phyloP scores from a whole-genome alignment of 345 rosid genomes.

The Salix koriyanagi region DNA sequence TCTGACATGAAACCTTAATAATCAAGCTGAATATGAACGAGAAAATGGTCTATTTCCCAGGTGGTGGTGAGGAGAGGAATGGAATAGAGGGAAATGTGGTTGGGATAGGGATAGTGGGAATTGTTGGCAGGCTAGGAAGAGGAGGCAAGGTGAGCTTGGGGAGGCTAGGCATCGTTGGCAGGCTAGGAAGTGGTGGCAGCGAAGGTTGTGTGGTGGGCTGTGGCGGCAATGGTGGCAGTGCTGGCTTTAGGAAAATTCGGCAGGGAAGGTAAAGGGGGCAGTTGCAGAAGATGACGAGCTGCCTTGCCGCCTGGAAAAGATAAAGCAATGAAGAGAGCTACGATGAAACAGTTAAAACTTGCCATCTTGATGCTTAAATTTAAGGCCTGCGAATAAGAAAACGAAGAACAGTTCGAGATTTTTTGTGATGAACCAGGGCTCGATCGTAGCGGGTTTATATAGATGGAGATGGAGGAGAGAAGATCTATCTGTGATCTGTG shows the following conservation, averaged over 20 bases:
- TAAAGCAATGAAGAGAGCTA: slow-evolving; percentile 11
- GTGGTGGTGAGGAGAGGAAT: slow-evolving; percentile 31
- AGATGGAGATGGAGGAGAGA: too few species aligned
- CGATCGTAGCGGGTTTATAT: too few species aligned
- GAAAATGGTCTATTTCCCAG: background rate
- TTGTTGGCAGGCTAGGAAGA: slow-evolving; percentile 26
- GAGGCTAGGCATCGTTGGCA: slow-evolving; percentile 13
- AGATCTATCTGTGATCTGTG: too few species aligned
- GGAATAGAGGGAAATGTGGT: slow-evolving; percentile 29
- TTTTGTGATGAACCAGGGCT: too few species aligned
- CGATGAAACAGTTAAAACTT: background rate
- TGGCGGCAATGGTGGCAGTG: slow-evolving; percentile 20
- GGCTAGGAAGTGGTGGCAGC: background rate
- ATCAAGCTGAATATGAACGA: too few species aligned
- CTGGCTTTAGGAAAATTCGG: slow-evolving; percentile 13
- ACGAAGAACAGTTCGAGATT: too few species aligned
- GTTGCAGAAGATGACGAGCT: slow-evolving; percentile 29
- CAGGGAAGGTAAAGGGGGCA: slow-evolving; percentile 14
- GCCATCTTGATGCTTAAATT: background rate
- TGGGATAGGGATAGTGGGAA: slow-evolving; percentile 13
- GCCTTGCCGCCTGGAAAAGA: slow-evolving; percentile 14
- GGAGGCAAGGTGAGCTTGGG: slow-evolving; percentile 15
- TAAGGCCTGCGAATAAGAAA: too few species aligned
- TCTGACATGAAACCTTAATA: too few species aligned
- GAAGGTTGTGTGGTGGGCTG: slow-evolving; percentile 12